A percentile compares a stretch with the other conserved stretches of the same genome.
Evolutionary conservation across 2,329 filamentous ascomycete genomes (phyloP).

Genomic region (Colletotrichum tabaci): DNA sequence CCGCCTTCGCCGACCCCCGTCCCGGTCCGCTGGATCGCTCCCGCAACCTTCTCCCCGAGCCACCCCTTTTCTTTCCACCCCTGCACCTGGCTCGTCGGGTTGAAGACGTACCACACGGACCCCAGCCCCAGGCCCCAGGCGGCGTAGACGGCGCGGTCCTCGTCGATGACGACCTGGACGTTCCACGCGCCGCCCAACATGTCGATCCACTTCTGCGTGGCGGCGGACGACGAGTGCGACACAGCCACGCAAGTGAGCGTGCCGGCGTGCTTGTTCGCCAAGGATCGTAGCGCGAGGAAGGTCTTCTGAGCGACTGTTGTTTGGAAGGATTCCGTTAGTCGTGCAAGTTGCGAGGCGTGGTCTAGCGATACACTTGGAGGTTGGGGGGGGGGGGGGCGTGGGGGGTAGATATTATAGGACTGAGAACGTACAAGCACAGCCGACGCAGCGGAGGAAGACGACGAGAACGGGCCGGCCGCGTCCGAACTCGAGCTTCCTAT

Average conservation of each 20-base stretch:
- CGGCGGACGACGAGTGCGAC: conserved; percentile 70
- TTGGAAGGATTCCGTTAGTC: neutral
- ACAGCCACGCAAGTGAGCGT: conserved; percentile 70
- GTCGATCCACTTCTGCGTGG: conserved; percentile 71
- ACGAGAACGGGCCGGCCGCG: conserved; percentile 62
- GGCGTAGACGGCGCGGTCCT: conserved; percentile 70
- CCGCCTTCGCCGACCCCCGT: conserved; percentile 10
- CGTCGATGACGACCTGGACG: conserved; percentile 69
- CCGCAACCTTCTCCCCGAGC: conserved; percentile 66
- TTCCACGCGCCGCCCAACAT: conserved; percentile 71
- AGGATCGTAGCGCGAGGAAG: conserved; percentile 68
- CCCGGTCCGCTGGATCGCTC: conserved; percentile 55
- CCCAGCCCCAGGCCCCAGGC: conserved; percentile 71
- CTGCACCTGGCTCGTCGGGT: conserved; percentile 67
- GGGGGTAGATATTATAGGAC: conserved; percentile 25
- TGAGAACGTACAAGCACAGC: conserved; percentile 66
- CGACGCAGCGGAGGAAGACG: conserved; percentile 69
- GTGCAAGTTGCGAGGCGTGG: neutral
- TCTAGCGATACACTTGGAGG: neutral
- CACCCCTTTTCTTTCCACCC: conserved; percentile 70
- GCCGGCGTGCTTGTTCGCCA: conserved; percentile 66
- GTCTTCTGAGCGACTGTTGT: conserved; percentile 68
- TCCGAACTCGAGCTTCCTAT: conserved; percentile 59
- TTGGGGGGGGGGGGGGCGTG: neutral
- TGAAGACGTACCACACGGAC: conserved; percentile 66